Percentiles rank a stretch among this genome's conserved stretches.
These are phyloP conservation scores for Dendrobium officinale DNA, from an alignment of 106 monocot species.

Conservation along the genomic window DNA sequence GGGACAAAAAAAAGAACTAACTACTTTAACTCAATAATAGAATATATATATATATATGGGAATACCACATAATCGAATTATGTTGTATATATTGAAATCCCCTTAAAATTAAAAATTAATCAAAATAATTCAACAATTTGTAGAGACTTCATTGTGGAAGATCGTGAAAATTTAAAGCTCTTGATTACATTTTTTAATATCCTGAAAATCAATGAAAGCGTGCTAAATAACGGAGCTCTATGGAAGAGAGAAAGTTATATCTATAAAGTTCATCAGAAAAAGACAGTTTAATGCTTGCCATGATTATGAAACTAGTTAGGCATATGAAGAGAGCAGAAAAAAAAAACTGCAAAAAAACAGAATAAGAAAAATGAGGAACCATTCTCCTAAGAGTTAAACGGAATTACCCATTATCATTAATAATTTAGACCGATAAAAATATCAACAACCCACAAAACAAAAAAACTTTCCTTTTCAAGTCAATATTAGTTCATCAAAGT, in stretches of 20 bases:
- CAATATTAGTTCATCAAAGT: background rate
- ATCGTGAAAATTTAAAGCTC: background rate
- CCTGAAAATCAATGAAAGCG: background rate
- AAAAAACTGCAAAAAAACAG: background rate
- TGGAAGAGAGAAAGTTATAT: background rate
- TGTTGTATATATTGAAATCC: too few species aligned
- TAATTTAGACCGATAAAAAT: background rate
- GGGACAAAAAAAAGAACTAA: background rate
- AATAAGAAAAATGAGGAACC: background rate
- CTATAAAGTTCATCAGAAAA: background rate
- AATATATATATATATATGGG: background rate
- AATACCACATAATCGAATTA: background rate
- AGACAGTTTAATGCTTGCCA: background rate
- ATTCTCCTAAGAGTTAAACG: background rate
- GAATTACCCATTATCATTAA: background rate
- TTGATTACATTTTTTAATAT: background rate
- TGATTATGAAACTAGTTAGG: background rate
- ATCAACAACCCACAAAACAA: background rate
- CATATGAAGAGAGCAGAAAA: background rate
- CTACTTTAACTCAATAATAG: background rate
- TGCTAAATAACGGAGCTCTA: background rate
- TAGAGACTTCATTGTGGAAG: background rate
- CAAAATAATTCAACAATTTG: background rate
- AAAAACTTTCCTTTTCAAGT: background rate
- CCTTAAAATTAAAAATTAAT: background rate